Evolutionary conservation across 805 yeast genomes (phyloP), one percentile per base, ranked within the genome.

Genomic region (Candida patagonica): DNA sequence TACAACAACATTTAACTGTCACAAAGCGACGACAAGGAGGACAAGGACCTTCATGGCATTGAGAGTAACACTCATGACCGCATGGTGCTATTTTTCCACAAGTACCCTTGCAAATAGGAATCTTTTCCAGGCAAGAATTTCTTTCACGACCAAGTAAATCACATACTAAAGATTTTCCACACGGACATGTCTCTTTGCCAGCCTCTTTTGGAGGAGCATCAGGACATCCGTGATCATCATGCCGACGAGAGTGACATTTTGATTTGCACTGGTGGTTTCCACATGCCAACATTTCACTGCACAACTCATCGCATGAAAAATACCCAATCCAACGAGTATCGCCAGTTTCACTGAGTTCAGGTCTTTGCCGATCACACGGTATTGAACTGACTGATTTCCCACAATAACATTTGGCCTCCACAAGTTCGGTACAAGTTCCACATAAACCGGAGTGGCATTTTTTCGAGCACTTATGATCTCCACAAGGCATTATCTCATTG

Each of bases 371-470:
- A n/a, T 45, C 48, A 40, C 52, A 53, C 13, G 44, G 31, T 15
- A 49, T 42, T 21, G 66, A 59, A 1, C 57, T 50, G 4, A 5
- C 9, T 7, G 73, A 66, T 26, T 67, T 63, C 0, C 95, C 95
- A 64, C 96, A 87, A 54, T 83, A 87, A 57, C 96, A 87, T 16
- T 50, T 57, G 1, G 71, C 70, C 4, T 52, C 53, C 1, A 80
- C 57, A 2, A 52, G 47, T 37, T 66, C 71, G 6, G 68, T 60
- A 57, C 96, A 87, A 5, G 68, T 65, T 0, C 94, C 95, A 64
- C 96, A 87, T 17, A 82, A 63, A 0, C 94, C 95, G n/a, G 63
- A 55, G 59, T 87, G 96, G 56, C 96, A 87, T 4, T 54, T 61
- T 30, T 62, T 59, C 3, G 59, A 47, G 60, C 96, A 87, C 30